These are phyloP conservation scores for Solanum hybrid DNA, from an alignment of 305 asterid genomes.

Conservation along the genomic window DNA sequence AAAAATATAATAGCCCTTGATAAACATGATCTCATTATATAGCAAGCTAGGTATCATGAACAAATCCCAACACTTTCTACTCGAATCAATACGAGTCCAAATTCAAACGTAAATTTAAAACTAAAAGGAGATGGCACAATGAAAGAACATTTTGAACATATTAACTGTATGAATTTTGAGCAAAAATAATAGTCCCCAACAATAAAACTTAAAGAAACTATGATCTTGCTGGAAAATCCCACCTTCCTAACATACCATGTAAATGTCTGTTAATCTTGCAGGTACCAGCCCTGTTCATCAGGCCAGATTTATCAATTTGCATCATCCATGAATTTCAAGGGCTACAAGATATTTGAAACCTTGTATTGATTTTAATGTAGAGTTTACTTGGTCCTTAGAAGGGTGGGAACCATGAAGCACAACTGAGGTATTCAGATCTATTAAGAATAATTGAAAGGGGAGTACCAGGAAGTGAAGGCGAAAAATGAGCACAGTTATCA, in stretches of 20 bases:
- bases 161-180: no score
- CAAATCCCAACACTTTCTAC: not conserved
- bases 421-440: no score
- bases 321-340: not conserved
- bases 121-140: not conserved
- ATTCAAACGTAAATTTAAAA: not conserved
- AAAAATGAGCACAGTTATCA: no score
- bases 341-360: no score
- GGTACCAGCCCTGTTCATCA: not conserved
- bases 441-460: no score
- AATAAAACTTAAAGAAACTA: not conserved
- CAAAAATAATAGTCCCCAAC: no score
- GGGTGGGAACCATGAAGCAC: no score
- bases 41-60: not conserved
- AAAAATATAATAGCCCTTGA: not conserved
- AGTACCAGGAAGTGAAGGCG: no score
- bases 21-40: not conserved
- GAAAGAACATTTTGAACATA: not conserved
- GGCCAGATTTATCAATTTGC: not conserved
- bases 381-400: no score
- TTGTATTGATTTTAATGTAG: no score
- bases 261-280: not conserved
- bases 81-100: not conserved
- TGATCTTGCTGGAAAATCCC: not conserved
- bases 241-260: not conserved